phyloP scores from a whole-genome alignment of 2,329 filamentous ascomycete species.

The Cyclaneusma minus region DNA sequence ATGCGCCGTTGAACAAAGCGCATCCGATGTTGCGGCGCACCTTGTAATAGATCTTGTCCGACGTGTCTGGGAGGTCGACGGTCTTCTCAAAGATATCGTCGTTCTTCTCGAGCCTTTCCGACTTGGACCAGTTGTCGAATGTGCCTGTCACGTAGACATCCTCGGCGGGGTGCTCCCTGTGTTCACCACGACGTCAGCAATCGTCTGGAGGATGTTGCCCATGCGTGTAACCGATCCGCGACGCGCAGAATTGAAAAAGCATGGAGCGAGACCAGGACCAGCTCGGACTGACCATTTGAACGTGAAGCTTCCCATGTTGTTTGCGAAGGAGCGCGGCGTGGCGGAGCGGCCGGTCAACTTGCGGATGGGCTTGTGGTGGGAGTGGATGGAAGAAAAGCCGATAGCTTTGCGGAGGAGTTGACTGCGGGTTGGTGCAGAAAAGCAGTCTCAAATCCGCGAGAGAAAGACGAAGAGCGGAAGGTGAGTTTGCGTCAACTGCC shows the following conservation, averaged over 20 bases:
- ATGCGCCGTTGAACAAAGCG: not conserved
- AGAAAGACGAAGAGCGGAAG: too few relatives aligned
- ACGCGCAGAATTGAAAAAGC: slow-evolving; percentile 8
- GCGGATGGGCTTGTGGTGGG: too few relatives aligned
- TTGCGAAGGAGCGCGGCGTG: slow-evolving; percentile 2
- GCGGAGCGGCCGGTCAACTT: too few relatives aligned
- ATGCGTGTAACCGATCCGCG: slow-evolving; percentile 6
- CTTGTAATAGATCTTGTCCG: slow-evolving; percentile 85
- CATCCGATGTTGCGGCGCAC: too few relatives aligned
- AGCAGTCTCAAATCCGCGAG: too few relatives aligned
- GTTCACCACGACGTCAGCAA: slow-evolving; percentile 8
- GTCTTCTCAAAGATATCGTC: slow-evolving; percentile 65
- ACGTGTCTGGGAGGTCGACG: slow-evolving; percentile 51
- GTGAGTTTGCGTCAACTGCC: too few relatives aligned
- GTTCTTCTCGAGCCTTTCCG: slow-evolving; percentile 64
- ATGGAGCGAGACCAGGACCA: slow-evolving; percentile 7
- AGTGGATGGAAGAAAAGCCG: too few relatives aligned
- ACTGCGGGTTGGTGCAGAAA: too few relatives aligned
- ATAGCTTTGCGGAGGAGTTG: too few relatives aligned
- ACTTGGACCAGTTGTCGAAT: slow-evolving; percentile 89
- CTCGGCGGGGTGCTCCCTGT: slow-evolving; percentile 68
- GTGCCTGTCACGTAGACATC: slow-evolving; percentile 88
- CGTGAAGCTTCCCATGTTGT: slow-evolving; percentile 49
- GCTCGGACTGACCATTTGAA: slow-evolving; percentile 49
- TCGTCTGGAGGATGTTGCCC: not conserved